phyloP scores from a whole-genome alignment of 352 stramenopile genomes.

The Peronospora farinosa region DNA sequence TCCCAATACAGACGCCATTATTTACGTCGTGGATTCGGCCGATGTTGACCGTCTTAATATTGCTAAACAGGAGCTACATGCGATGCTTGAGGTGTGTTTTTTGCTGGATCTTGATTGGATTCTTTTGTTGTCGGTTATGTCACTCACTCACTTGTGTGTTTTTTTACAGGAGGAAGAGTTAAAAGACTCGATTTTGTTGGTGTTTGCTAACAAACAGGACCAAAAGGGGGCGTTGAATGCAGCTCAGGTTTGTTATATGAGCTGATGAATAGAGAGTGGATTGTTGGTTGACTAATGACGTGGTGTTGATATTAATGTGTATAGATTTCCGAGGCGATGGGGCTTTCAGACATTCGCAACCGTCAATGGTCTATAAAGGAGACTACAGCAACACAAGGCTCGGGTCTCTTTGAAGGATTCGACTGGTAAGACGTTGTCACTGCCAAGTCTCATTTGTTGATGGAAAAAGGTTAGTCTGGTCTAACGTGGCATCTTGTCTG shows the following conservation, averaged over 20 bases:
- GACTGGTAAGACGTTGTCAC: conserved; percentile 86
- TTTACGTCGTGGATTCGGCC: conserved; percentile 94
- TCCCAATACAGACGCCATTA: conserved; percentile 97
- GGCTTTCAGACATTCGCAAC: conserved; percentile 96
- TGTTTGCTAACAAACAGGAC: conserved; percentile 99
- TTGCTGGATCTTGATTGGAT: neutral
- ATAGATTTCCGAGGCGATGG: conserved; percentile 97
- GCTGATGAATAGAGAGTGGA: neutral
- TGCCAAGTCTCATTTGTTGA: neutral
- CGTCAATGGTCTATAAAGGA: conserved; percentile 99
- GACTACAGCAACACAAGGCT: conserved; percentile 95
- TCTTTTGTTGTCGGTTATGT: conserved; percentile 3
- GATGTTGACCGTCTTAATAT: conserved; percentile 96
- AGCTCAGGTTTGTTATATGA: conserved; percentile 50
- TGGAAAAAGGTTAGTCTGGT: neutral
- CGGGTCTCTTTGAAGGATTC: conserved; percentile 99
- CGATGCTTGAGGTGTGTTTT: conserved; percentile 91
- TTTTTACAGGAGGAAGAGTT: conserved; percentile 95
- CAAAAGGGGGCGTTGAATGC: conserved; percentile 91
- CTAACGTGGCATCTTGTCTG: conserved; percentile 10
- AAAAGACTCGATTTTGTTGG: conserved; percentile 96
- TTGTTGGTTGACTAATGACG: conserved; percentile 3
- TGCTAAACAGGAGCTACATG: conserved; percentile 95
- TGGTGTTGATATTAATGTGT: neutral
- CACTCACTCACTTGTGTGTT: neutral